These are phyloP conservation scores for Aspergillus niger DNA, from an alignment of 2,329 filamentous ascomycete species.

Conservation along the genomic window DNA sequence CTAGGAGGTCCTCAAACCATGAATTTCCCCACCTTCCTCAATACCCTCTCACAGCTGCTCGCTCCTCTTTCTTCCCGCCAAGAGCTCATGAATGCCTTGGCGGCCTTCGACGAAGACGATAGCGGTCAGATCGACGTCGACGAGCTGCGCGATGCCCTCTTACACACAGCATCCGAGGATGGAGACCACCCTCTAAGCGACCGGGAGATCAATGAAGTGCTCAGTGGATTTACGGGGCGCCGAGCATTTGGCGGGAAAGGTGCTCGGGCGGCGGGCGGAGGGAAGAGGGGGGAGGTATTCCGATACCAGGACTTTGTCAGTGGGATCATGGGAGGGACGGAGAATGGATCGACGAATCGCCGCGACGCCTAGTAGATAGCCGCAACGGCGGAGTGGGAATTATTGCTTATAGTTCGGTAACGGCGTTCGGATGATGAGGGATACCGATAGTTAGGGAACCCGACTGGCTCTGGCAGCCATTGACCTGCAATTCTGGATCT, in stretches of 20 bases:
- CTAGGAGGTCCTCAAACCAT: constrained; percentile 70
- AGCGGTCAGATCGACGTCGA: constrained; percentile 85
- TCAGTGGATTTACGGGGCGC: constrained; percentile 80
- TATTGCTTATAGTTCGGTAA: background rate
- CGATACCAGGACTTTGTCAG: constrained; percentile 89
- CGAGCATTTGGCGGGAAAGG: constrained; percentile 71
- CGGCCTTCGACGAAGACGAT: constrained; percentile 94
- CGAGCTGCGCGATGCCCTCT: constrained; percentile 78
- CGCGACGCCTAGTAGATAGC: constrained; percentile 17
- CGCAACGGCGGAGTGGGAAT: background rate
- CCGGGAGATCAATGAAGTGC: constrained; percentile 80
- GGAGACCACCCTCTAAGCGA: constrained; percentile 66
- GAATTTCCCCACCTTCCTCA: constrained; percentile 82
- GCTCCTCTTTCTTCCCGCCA: constrained; percentile 72
- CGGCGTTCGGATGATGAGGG: constrained; percentile 1
- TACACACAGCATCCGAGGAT: constrained; percentile 77
- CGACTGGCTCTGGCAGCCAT: constrained; percentile 6
- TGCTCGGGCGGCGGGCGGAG: constrained; percentile 50
- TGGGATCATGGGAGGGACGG: constrained; percentile 60
- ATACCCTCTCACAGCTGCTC: constrained; percentile 73
- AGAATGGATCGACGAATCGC: constrained; percentile 31
- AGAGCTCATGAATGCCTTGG: constrained; percentile 86
- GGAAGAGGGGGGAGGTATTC: constrained; percentile 82
- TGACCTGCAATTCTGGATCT: too few species aligned
- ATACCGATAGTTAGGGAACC: background rate